Evolutionary conservation across 2,329 filamentous ascomycete species (phyloP).

Genomic region (Botryotinia narcissicola): DNA sequence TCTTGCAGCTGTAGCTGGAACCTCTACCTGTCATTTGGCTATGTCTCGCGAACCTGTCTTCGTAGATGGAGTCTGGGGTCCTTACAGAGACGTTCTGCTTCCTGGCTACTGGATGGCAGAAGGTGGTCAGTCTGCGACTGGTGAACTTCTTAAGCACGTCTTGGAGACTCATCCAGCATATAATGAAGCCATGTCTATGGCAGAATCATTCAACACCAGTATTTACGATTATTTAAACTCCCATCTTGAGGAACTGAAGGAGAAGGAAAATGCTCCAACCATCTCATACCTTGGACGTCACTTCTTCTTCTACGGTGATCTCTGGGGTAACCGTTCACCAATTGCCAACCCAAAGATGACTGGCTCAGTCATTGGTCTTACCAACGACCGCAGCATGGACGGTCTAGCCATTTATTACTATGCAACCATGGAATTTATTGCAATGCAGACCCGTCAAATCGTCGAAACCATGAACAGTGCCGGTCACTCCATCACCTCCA

Average conservation of each 20-base stretch:
- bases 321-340: slow-evolving; percentile 95
- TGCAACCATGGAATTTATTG: slow-evolving; percentile 96
- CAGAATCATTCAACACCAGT: slow-evolving; percentile 78
- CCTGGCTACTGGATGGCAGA: slow-evolving; percentile 96
- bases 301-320: slow-evolving; percentile 97
- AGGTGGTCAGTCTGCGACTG: slow-evolving; percentile 93
- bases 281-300: slow-evolving; percentile 86
- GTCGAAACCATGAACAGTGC: slow-evolving; percentile 88
- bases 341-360: slow-evolving; percentile 92
- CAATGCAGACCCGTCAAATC: slow-evolving; percentile 94
- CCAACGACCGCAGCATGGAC: slow-evolving; percentile 81
- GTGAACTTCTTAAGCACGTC: slow-evolving; percentile 89
- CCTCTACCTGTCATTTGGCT: slow-evolving; percentile 94
- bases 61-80: slow-evolving; percentile 93
- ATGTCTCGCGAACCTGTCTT: slow-evolving; percentile 94
- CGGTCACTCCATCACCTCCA: slow-evolving; percentile 83
- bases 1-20: slow-evolving; percentile 90
- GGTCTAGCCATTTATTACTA: slow-evolving; percentile 92
- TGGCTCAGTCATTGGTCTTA: slow-evolving; percentile 82
- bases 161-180: slow-evolving; percentile 93
- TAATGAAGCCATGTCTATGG: slow-evolving; percentile 72
- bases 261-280: slow-evolving; percentile 66
- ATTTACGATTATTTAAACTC: slow-evolving; percentile 95
- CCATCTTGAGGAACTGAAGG: slow-evolving; percentile 74
- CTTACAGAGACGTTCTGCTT: slow-evolving; percentile 90